Conservation (phyloP, 495 filamentous ascomycete genomes). For the Cenococcum geophilum region DNA sequence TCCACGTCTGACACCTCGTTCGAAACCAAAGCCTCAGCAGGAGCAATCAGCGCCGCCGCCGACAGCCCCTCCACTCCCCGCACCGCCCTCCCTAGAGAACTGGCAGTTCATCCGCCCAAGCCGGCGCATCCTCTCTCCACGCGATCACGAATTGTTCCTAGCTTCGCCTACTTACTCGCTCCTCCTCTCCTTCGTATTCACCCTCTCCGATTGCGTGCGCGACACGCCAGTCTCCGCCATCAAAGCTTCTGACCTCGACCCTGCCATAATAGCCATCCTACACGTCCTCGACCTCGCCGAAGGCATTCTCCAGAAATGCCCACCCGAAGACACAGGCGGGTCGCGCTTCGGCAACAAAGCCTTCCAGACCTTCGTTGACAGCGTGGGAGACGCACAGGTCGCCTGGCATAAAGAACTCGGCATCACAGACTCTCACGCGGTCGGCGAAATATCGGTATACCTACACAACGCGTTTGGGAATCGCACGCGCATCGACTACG, state of each 20-base stretch:
- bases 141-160: slow-evolving; percentile 78
- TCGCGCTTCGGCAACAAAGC: slow-evolving; percentile 92
- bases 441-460: slow-evolving; percentile 70
- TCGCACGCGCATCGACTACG: slow-evolving; percentile 86
- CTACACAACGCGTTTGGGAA: slow-evolving; percentile 80
- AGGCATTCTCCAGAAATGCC: slow-evolving; percentile 55
- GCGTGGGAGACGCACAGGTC: slow-evolving; percentile 49
- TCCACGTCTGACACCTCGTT: slow-evolving; percentile 32
- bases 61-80: slow-evolving; percentile 62
- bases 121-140: slow-evolving; percentile 69
- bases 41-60: slow-evolving; percentile 43
- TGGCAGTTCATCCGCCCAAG: slow-evolving; percentile 59
- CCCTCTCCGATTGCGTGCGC: slow-evolving; percentile 73
- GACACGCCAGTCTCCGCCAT: slow-evolving; percentile 67
- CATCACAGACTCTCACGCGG: slow-evolving; percentile 45
- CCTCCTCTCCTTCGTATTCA: slow-evolving; percentile 76
- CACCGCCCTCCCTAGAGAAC: slow-evolving; percentile 58
- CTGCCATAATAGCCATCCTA: slow-evolving; percentile 58
- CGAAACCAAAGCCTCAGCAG: slow-evolving; percentile 22
- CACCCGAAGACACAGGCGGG: slow-evolving; percentile 75
- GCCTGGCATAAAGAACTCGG: slow-evolving; percentile 49
- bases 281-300: slow-evolving; percentile 62
- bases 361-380: slow-evolving; percentile 79
- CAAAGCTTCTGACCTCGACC: slow-evolving; percentile 48
- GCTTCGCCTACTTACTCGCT: slow-evolving; percentile 71